Evolutionary conservation across 2,329 filamentous ascomycete species (phyloP).

Genomic region (Trematosphaeria pertusa): DNA sequence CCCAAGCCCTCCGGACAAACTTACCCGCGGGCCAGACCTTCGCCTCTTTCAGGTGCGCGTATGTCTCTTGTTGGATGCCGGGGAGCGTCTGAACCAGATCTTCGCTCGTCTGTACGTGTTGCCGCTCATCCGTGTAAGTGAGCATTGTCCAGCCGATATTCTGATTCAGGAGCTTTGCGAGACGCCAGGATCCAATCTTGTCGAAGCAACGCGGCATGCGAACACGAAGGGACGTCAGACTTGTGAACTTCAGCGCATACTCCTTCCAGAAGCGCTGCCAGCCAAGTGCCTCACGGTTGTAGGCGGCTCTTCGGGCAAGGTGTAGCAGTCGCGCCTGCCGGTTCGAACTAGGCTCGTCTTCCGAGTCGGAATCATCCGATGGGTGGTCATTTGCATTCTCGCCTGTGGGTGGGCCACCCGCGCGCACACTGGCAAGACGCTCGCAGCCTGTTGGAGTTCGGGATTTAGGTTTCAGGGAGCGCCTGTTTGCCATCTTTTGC

Average conservation of each 20-base stretch:
- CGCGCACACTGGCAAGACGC: conserved; percentile 12
- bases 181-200: conserved; percentile 18
- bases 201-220: conserved; percentile 34
- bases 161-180: conserved; percentile 23
- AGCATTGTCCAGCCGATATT: conserved; percentile 25
- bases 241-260: conserved; percentile 22
- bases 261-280: conserved; percentile 36
- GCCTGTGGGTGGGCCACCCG: conserved; percentile 17
- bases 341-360: conserved; percentile 1
- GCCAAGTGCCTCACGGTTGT: conserved; percentile 27
- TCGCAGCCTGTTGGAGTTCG: not conserved
- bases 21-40: conserved; percentile 22
- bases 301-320: conserved; percentile 23
- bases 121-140: conserved; percentile 25
- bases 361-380: conserved; percentile 15
- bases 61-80: not conserved
- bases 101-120: conserved; percentile 24
- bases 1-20: conserved; percentile 23
- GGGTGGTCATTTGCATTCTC: conserved; percentile 21
- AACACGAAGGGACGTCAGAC: conserved; percentile 22
- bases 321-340: conserved; percentile 11
- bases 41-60: conserved; percentile 6
- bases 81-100: conserved; percentile 8
- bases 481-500: conserved; percentile 23
- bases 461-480: conserved; percentile 1